Evolutionary conservation across 1,139 yeast species (phyloP).

Genomic region (Candida frijolesensis): DNA sequence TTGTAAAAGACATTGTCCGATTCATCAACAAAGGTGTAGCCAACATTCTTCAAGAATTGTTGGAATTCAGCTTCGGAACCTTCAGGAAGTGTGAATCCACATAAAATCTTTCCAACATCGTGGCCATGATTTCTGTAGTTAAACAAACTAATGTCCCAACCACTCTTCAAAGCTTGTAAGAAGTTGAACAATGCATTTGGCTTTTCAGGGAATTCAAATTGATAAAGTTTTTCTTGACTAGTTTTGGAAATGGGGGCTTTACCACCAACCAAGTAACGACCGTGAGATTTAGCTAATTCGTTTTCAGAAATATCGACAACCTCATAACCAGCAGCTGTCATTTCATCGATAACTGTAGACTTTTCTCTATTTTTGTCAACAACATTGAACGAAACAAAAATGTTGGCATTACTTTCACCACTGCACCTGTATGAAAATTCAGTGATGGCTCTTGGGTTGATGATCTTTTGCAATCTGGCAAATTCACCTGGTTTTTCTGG

Average conservation of each 20-base stretch:
- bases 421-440: conserved; percentile 88
- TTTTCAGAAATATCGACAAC: conserved; percentile 87
- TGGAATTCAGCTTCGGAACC: conserved; percentile 66
- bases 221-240: conserved; percentile 71
- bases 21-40: conserved; percentile 80
- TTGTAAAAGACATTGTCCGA: conserved; percentile 82
- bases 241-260: conserved; percentile 31
- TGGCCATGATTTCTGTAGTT: conserved; percentile 97
- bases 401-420: conserved; percentile 62
- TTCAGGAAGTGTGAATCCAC: conserved; percentile 85
- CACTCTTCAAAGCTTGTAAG: conserved; percentile 65
- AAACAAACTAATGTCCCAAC: conserved; percentile 92
- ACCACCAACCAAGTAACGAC: conserved; percentile 95
- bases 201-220: conserved; percentile 95
- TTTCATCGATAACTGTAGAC: conserved; percentile 36
- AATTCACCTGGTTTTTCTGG: conserved; percentile 95
- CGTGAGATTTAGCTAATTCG: conserved; percentile 94
- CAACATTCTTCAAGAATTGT: conserved; percentile 66
- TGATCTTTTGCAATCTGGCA: conserved; percentile 66
- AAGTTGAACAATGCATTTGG: conserved; percentile 91
- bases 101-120: conserved; percentile 88
- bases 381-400: conserved; percentile 86
- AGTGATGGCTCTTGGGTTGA: conserved; percentile 86
- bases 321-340: conserved; percentile 51
- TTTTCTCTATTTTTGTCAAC: conserved; percentile 65